These are phyloP conservation scores for Penicillium dipodomyicola DNA, from an alignment of 495 filamentous ascomycete genomes.

Conservation along the genomic window DNA sequence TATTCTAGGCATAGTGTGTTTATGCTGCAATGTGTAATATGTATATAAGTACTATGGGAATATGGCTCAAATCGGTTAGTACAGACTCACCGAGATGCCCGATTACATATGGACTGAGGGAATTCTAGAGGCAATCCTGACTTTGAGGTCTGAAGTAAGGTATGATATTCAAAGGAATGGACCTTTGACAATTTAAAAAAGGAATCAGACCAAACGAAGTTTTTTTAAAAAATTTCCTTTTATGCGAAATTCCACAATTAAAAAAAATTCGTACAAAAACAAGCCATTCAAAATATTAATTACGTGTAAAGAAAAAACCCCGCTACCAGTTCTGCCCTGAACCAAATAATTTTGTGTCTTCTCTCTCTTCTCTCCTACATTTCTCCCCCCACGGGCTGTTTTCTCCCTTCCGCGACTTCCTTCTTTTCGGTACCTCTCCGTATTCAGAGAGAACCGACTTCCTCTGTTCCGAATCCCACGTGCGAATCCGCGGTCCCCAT, in stretches of 20 bases:
- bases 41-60: not conserved
- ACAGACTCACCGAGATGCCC: not conserved
- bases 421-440: conserved; percentile 17
- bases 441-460: conserved; percentile 18
- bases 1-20: not conserved
- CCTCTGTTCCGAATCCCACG: conserved; percentile 15
- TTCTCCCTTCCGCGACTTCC: conserved; percentile 21
- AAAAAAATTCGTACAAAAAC: not conserved
- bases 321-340: conserved; percentile 25
- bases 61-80: not conserved
- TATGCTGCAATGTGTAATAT: not conserved
- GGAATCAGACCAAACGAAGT: not conserved
- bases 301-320: conserved; percentile 21
- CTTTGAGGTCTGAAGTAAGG: no score
- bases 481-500: conserved; percentile 24
- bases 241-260: conserved; percentile 25
- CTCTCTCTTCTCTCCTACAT: conserved; percentile 22
- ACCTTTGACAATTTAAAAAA: not conserved
- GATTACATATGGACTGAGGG: no score
- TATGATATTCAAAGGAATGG: not conserved
- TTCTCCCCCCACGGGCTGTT: conserved; percentile 19
- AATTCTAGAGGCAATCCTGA: no score
- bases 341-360: conserved; percentile 23
- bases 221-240: not conserved
- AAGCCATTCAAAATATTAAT: conserved; percentile 5